Percentiles rank a stretch among this genome's conserved stretches.
Evolutionary conservation across 148 eudicot species (phyloP).

Genomic region (Bassia scoparia): DNA sequence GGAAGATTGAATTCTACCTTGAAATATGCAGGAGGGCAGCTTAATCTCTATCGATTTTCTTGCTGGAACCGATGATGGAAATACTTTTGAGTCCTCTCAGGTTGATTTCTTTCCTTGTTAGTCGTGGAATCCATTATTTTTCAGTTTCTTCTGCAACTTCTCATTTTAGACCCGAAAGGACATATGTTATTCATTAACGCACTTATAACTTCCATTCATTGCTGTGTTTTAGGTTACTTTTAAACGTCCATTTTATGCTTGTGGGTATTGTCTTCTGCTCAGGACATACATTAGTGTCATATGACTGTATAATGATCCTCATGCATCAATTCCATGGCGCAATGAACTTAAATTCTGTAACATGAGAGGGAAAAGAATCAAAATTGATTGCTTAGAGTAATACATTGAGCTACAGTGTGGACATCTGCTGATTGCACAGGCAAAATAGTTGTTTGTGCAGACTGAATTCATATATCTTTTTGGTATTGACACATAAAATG

Average conservation of each 20-base stretch:
- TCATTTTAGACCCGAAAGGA: not conserved
- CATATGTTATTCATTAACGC: not conserved
- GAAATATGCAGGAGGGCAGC: constrained; percentile 61
- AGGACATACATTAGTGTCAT: not conserved
- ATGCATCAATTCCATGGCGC: not conserved
- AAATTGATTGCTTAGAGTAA: too few species aligned
- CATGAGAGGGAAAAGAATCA: too few species aligned
- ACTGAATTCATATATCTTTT: too few species aligned
- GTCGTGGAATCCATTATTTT: not conserved
- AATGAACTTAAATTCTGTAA: not conserved
- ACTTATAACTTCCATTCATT: constrained; percentile 2
- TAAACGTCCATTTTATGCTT: not conserved
- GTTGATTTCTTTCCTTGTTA: constrained; percentile 30
- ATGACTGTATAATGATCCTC: not conserved
- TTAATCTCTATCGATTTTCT: constrained; percentile 46
- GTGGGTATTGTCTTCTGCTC: not conserved
- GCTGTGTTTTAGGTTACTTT: not conserved
- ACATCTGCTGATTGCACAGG: not conserved
- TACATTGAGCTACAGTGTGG: not conserved
- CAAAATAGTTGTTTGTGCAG: not conserved
- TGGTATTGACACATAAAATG: too few species aligned
- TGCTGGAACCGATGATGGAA: constrained; percentile 67
- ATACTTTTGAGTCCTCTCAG: constrained; percentile 71
- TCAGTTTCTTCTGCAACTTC: not conserved
- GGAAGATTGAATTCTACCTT: constrained; percentile 13